Conservation (phyloP, 2,329 filamentous ascomycete species). For the Fusarium armeniacum region DNA sequence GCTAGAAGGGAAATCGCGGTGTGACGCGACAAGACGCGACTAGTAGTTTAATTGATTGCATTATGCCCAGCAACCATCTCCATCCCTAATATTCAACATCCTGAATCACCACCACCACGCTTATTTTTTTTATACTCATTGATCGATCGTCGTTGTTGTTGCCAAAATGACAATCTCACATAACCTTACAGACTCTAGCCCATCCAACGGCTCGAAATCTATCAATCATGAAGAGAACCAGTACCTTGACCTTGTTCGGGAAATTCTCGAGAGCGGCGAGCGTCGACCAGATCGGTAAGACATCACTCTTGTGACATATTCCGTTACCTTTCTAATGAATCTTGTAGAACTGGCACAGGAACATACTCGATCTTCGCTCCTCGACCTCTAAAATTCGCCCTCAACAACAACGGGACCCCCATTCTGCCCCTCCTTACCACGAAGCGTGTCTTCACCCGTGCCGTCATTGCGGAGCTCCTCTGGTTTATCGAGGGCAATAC, state of each 20-base stretch:
- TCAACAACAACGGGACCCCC: conserved; percentile 73
- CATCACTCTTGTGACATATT: not conserved
- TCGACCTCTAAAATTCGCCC: conserved; percentile 85
- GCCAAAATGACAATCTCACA: conserved; percentile 43
- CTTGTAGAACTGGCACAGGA: conserved; percentile 88
- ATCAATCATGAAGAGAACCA: conserved; percentile 86
- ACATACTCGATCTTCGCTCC: conserved; percentile 93
- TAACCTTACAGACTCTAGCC: conserved; percentile 8
- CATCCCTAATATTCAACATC: not conserved
- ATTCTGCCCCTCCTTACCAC: conserved; percentile 95
- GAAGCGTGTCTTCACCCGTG: conserved; percentile 93
- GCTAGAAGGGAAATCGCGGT: conserved; percentile 17
- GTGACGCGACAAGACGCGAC: conserved; percentile 31
- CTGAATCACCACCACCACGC: not conserved
- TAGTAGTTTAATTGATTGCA: conserved; percentile 42
- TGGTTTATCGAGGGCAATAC: conserved; percentile 95
- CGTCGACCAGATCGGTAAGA: conserved; percentile 85
- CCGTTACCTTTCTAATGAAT: conserved; percentile 9
- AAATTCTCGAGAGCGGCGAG: conserved; percentile 87
- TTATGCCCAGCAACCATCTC: conserved; percentile 2
- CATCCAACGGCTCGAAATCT: conserved; percentile 31
- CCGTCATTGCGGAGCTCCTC: conserved; percentile 90
- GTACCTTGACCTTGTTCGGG: conserved; percentile 89
- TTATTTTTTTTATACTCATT: conserved; percentile 1
- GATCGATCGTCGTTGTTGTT: not conserved